A percentile compares a stretch with the other conserved stretches of the same genome.
phyloP scores from a whole-genome alignment of 257 asterid species.

The Echites panduratus region DNA sequence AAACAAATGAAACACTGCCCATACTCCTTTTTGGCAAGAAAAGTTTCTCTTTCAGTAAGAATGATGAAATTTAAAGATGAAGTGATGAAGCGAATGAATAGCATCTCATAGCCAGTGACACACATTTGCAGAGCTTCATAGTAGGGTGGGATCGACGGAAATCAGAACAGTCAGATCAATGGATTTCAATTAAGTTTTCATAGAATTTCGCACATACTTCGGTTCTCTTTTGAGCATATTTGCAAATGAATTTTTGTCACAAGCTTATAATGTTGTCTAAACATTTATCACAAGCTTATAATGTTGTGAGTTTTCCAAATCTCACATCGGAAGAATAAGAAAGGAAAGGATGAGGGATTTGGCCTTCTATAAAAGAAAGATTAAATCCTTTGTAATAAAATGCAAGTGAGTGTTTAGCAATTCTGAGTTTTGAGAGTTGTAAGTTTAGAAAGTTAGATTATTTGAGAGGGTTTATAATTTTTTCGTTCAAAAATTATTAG shows the following conservation, averaged over 20 bases:
- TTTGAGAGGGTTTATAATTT: too few relatives aligned
- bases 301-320: too few relatives aligned
- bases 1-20: constrained; percentile 9
- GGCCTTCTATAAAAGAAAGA: too few relatives aligned
- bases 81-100: constrained; percentile 14
- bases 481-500: too few relatives aligned
- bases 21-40: not conserved
- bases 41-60: constrained; percentile 6
- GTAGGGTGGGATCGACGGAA: not conserved
- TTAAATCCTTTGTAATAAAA: too few relatives aligned
- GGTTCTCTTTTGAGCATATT: not conserved
- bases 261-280: not conserved
- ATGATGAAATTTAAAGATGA: constrained; percentile 14
- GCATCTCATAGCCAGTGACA: constrained; percentile 6
- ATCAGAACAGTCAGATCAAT: not conserved
- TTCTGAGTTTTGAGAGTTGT: too few relatives aligned
- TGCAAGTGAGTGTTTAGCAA: too few relatives aligned
- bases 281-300: not conserved
- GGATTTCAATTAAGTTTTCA: not conserved
- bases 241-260: too few relatives aligned
- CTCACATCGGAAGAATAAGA: too few relatives aligned
- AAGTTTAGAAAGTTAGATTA: too few relatives aligned
- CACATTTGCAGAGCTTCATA: constrained; percentile 6
- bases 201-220: too few relatives aligned
- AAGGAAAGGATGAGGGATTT: too few relatives aligned